phyloP scores from a whole-genome alignment of 345 rosid genomes.

The Cardamine chenopodiifolia region DNA sequence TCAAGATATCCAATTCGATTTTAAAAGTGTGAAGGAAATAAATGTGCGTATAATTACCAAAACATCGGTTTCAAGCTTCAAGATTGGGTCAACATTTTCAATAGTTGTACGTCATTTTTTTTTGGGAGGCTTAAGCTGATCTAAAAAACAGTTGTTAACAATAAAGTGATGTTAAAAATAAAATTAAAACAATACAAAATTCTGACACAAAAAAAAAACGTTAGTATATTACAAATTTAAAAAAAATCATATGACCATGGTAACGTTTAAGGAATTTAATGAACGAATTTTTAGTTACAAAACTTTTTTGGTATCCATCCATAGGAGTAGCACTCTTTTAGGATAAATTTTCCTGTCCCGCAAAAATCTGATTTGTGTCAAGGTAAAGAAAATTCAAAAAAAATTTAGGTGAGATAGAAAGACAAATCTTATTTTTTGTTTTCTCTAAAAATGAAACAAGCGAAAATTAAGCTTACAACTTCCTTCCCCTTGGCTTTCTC shows the following conservation, averaged over 20 bases:
- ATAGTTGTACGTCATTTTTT: too few relatives aligned
- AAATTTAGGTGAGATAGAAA: not conserved
- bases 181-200: too few relatives aligned
- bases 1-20: too few relatives aligned
- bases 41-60: too few relatives aligned
- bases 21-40: too few relatives aligned
- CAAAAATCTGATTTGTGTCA: not conserved
- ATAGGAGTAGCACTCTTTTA: slow-evolving; percentile 5
- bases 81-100: too few relatives aligned
- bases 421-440: not conserved
- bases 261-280: not conserved
- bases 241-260: not conserved
- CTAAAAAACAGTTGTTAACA: too few relatives aligned
- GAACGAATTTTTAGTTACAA: not conserved
- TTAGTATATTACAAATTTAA: too few relatives aligned
- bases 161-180: too few relatives aligned
- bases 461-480: slow-evolving; percentile 31
- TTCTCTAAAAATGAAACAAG: slow-evolving; percentile 34
- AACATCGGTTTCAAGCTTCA: too few relatives aligned
- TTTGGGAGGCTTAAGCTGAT: too few relatives aligned
- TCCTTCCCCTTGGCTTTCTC: slow-evolving; percentile 14
- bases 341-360: slow-evolving; percentile 4
- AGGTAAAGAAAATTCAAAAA: not conserved
- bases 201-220: too few relatives aligned
- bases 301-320: not conserved